Evolutionary conservation across 768 basidiomycete genomes (phyloP), one percentile per base, ranked within the genome.

Genomic region (Auriscalpium orientale): DNA sequence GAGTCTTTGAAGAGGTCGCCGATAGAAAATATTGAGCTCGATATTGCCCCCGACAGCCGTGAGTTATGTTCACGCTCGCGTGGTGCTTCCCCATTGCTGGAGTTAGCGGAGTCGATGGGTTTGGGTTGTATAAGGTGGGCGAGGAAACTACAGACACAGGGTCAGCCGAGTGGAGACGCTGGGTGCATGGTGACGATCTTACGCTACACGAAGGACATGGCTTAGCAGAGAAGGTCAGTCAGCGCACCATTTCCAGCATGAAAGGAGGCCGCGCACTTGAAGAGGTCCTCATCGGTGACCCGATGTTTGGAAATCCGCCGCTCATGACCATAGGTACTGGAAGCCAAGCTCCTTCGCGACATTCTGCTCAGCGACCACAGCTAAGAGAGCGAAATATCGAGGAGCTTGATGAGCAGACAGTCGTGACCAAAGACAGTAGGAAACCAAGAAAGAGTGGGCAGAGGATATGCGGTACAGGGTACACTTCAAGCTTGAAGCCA

Each of bases 191-290:
- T 21, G 18, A 45, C 43, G 52, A 28, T 38, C 89, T 77, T 69
- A 93, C 91, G 89, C 87, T 72, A 88, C 86, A 57, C 91, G 84
- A 47, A 94, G 77, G 40, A 80, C 81, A 81, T 89, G 90, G 62
- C 91, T 94, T 58, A 15, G 40, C 56, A 46, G 28, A 48, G 58
- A 54, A 40, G 62, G 54, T 59, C 46, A 59, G 46, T 59, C 38
- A 62, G 64, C 47, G 56, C 53, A 11, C 18, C 35, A n/a, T 53
- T 13, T 16, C 46, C 35, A 46, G 47, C 45, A 57, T 28, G 43
- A 36, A 37, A 34, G n/a, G 21, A 43, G 28, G 69, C 73, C 51
- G 71, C 82, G 62, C 69, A 93, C 91, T 89, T 82, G 74, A 89
- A 91, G 63, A 93, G 74, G 67, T 93, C 91, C 56, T 92, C 89